Conservation (phyloP, 495 filamentous ascomycete genomes). For the Acidomyces sp. region DNA sequence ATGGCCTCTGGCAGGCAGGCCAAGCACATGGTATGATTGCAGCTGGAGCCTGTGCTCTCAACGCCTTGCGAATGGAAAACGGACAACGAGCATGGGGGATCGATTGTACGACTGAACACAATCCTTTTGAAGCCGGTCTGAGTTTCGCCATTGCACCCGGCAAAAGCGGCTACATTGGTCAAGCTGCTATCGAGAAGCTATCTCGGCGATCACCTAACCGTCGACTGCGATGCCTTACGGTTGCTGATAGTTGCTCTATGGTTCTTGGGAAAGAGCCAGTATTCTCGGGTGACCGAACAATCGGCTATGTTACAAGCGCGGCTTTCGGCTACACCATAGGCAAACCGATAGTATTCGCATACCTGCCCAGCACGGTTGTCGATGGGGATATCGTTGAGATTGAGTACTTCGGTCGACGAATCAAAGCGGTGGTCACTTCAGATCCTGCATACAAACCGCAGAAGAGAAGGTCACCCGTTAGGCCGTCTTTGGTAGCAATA, state of each 20-base stretch:
- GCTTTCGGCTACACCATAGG: slow-evolving; percentile 37
- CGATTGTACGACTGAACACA: slow-evolving; percentile 39
- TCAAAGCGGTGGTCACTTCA: slow-evolving; percentile 31
- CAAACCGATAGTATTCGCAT: slow-evolving; percentile 36
- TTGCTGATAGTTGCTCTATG: slow-evolving; percentile 35
- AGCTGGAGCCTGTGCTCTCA: slow-evolving; percentile 37
- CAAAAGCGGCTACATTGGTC: slow-evolving; percentile 32
- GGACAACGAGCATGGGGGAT: slow-evolving; percentile 33
- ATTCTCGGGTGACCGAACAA: slow-evolving; percentile 27
- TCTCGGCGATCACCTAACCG: slow-evolving; percentile 20
- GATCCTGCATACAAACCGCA: too few species aligned
- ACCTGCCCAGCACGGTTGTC: slow-evolving; percentile 28
- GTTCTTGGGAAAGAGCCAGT: slow-evolving; percentile 41
- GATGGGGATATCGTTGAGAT: slow-evolving; percentile 34
- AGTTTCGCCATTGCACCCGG: slow-evolving; percentile 25
- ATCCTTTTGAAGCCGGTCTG: slow-evolving; percentile 38
- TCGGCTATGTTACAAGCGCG: slow-evolving; percentile 38
- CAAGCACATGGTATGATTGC: slow-evolving; percentile 35
- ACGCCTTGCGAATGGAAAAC: slow-evolving; percentile 37
- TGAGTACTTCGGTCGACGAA: slow-evolving; percentile 36
- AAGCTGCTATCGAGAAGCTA: slow-evolving; percentile 26
- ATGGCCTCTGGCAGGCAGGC: slow-evolving; percentile 34
- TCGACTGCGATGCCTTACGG: slow-evolving; percentile 31
- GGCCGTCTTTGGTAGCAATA: too few species aligned
- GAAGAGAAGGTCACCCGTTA: too few species aligned